Percentiles rank a stretch among this genome's conserved stretches.
These are phyloP conservation scores for Penicillium cinerascens DNA, from an alignment of 495 filamentous ascomycete genomes.

Conservation along the genomic window DNA sequence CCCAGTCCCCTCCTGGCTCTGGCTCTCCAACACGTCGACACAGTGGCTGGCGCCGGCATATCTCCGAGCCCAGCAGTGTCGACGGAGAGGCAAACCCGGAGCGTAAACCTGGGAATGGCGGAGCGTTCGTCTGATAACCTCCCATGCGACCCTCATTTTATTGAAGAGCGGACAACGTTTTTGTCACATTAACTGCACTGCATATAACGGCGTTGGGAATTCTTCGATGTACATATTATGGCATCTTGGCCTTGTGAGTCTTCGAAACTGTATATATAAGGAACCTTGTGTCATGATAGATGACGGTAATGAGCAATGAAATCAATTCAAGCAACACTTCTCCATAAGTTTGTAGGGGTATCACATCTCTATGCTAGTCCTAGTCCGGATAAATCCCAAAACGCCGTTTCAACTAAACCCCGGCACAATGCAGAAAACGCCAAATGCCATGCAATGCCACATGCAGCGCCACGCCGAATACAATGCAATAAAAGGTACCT, in stretches of 20 bases:
- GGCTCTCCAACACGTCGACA: slow-evolving; percentile 13
- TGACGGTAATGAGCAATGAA: slow-evolving; percentile 27
- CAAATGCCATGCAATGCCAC: not conserved
- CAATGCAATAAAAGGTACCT: not conserved
- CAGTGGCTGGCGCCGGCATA: slow-evolving; percentile 35
- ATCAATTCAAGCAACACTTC: slow-evolving; percentile 12
- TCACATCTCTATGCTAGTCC: not conserved
- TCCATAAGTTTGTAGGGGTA: not conserved
- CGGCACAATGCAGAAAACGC: not conserved
- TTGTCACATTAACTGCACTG: slow-evolving; percentile 1
- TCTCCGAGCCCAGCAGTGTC: slow-evolving; percentile 22
- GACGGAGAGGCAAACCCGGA: slow-evolving; percentile 11
- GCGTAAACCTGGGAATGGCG: slow-evolving; percentile 5
- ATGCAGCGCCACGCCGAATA: slow-evolving; percentile 1
- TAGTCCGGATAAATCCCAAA: not conserved
- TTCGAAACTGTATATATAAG: slow-evolving; percentile 25
- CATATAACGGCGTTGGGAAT: slow-evolving; percentile 3
- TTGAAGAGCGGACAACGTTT: not conserved
- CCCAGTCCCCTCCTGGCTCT: slow-evolving; percentile 12
- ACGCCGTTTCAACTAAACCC: not conserved
- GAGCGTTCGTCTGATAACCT: slow-evolving; percentile 19
- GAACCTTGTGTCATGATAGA: slow-evolving; percentile 19
- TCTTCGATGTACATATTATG: slow-evolving; percentile 1
- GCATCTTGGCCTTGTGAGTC: not conserved
- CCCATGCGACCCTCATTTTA: not conserved